phyloP scores from a whole-genome alignment of 163 green algal genomes.

The Chlamydomonas reinhardtii region DNA sequence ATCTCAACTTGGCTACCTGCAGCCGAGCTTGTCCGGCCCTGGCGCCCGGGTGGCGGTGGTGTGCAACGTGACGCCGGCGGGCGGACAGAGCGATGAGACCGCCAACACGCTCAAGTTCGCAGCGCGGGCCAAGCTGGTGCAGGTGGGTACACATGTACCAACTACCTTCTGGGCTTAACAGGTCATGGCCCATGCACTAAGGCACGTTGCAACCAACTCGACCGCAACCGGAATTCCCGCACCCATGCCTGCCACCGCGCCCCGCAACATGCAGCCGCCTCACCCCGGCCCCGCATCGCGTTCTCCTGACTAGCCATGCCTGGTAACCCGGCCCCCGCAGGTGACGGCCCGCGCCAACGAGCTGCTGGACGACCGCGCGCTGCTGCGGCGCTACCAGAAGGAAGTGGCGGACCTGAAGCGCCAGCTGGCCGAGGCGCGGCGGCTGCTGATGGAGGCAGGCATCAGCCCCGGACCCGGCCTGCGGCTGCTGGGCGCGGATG shows the following conservation, averaged over 20 bases:
- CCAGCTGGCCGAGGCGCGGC: slow-evolving; percentile 74
- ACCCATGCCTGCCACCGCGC: too few relatives aligned
- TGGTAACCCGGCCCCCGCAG: too few relatives aligned
- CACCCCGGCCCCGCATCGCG: too few relatives aligned
- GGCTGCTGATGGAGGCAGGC: slow-evolving; percentile 14
- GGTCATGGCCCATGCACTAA: too few relatives aligned
- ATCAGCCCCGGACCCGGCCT: background rate
- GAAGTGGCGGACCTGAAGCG: slow-evolving; percentile 86
- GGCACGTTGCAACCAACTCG: too few relatives aligned
- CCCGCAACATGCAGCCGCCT: too few relatives aligned
- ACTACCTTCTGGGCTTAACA: too few relatives aligned
- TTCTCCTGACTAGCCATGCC: too few relatives aligned
- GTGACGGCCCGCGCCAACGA: slow-evolving; percentile 84
- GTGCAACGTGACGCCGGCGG: slow-evolving; percentile 94
- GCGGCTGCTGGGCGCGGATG: too few relatives aligned
- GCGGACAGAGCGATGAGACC: slow-evolving; percentile 92
- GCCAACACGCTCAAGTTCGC: slow-evolving; percentile 99
- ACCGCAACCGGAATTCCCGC: too few relatives aligned
- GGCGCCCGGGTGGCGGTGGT: slow-evolving; percentile 88
- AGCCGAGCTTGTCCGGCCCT: slow-evolving; percentile 76
- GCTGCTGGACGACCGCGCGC: slow-evolving; percentile 84
- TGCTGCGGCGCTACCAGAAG: slow-evolving; percentile 89
- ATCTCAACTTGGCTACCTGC: background rate
- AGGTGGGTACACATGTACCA: slow-evolving; percentile 63
- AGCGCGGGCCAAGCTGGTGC: slow-evolving; percentile 87